These are phyloP conservation scores for Coleophoma eucalyptorum DNA, from an alignment of 2,329 filamentous ascomycete species.

Conservation along the genomic window DNA sequence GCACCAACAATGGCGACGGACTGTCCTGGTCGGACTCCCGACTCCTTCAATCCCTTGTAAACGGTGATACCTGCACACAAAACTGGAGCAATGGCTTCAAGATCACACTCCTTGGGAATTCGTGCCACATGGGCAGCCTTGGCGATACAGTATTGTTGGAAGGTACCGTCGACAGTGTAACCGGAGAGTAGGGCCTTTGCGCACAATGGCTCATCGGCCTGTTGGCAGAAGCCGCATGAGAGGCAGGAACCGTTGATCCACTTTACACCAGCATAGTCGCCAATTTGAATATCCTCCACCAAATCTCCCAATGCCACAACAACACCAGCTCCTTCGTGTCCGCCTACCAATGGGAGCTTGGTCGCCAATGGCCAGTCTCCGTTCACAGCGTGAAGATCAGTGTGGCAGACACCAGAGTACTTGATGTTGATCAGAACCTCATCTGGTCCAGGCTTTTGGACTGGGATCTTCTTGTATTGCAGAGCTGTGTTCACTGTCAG, in stretches of 20 bases:
- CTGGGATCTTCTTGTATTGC: constrained; percentile 77
- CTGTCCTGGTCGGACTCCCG: constrained; percentile 68
- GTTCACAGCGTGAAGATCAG: constrained; percentile 76
- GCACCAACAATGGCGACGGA: constrained; percentile 82
- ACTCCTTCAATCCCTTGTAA: constrained; percentile 90
- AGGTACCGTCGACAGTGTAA: constrained; percentile 88
- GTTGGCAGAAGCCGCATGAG: constrained; percentile 77
- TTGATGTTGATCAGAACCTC: constrained; percentile 91
- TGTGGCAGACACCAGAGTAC: constrained; percentile 89
- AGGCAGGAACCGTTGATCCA: constrained; percentile 91
- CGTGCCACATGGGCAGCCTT: constrained; percentile 83
- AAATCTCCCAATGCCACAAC: constrained; percentile 78
- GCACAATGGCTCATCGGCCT: constrained; percentile 81
- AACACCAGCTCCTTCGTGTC: constrained; percentile 74
- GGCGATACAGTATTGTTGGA: constrained; percentile 88
- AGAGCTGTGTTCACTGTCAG: constrained; percentile 40
- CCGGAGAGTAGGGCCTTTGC: constrained; percentile 71
- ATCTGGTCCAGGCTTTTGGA: constrained; percentile 76
- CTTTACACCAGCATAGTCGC: constrained; percentile 85
- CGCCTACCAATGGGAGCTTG: constrained; percentile 83
- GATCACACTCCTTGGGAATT: constrained; percentile 71
- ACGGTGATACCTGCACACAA: constrained; percentile 85
- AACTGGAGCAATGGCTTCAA: constrained; percentile 76
- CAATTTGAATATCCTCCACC: constrained; percentile 73
- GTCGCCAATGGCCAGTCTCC: constrained; percentile 85